Conservation (phyloP, 768 basidiomycete genomes). For the Phaffia australis region DNA sequence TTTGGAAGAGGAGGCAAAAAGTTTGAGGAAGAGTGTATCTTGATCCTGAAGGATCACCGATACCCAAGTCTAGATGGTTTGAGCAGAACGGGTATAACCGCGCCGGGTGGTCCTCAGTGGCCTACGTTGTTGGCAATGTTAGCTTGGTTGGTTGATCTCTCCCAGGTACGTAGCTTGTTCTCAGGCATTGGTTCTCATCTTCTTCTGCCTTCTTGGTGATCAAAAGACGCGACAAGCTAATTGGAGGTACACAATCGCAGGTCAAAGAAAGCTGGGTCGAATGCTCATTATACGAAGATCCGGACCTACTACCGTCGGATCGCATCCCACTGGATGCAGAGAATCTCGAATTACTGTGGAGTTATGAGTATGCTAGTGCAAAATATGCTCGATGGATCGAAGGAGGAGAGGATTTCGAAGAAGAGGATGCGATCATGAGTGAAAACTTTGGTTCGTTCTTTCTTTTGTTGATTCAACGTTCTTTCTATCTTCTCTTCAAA, state of each 20-base stretch:
- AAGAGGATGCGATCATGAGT: slow-evolving; percentile 46
- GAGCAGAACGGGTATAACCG: slow-evolving; percentile 74
- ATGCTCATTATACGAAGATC: slow-evolving; percentile 34
- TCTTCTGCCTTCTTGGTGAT: background rate
- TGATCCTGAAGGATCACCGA: slow-evolving; percentile 57
- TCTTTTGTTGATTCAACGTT: background rate
- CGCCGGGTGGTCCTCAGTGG: slow-evolving; percentile 88
- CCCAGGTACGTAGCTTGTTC: slow-evolving; percentile 48
- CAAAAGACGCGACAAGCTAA: background rate
- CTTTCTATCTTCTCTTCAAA: background rate
- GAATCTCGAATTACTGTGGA: slow-evolving; percentile 31
- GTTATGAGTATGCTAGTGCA: slow-evolving; percentile 32
- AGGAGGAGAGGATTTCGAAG: slow-evolving; percentile 52
- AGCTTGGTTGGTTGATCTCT: slow-evolving; percentile 82
- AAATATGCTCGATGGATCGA: slow-evolving; percentile 35
- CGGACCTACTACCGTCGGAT: slow-evolving; percentile 30
- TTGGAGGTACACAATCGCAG: slow-evolving; percentile 40
- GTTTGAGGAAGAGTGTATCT: slow-evolving; percentile 73
- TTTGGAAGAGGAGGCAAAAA: slow-evolving; percentile 47
- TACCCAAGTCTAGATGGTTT: slow-evolving; percentile 74
- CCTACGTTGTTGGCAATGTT: slow-evolving; percentile 72
- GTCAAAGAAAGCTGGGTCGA: slow-evolving; percentile 34
- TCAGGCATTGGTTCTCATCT: background rate
- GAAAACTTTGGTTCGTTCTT: slow-evolving; percentile 51
- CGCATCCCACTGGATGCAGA: slow-evolving; percentile 33